phyloP scores from a whole-genome alignment of 2,329 filamentous ascomycete species.

The Pseudogymnoascus sp. region DNA sequence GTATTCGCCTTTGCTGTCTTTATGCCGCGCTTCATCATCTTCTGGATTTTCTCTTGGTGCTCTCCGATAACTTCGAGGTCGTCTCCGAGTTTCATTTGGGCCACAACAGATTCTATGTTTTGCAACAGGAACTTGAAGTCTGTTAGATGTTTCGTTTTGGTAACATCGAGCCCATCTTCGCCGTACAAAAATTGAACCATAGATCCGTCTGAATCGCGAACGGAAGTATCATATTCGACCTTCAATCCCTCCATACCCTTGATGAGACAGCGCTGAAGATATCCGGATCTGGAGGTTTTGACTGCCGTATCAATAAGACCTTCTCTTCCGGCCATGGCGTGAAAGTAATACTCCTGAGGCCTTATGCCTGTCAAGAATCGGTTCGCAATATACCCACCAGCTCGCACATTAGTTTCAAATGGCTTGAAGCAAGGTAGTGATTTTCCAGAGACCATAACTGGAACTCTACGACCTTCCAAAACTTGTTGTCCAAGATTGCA shows the following conservation, averaged over 20 bases:
- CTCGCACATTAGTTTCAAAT: conserved; percentile 81
- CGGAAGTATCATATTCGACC: conserved; percentile 88
- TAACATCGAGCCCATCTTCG: conserved; percentile 89
- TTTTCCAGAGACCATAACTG: conserved; percentile 96
- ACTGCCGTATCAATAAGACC: conserved; percentile 98
- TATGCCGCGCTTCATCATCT: conserved; percentile 69
- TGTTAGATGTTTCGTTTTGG: conserved; percentile 83
- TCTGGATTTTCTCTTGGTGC: conserved; percentile 52
- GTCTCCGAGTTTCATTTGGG: conserved; percentile 63
- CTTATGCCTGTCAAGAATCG: conserved; percentile 97
- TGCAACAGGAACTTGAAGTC: conserved; percentile 86
- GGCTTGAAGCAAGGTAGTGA: conserved; percentile 89
- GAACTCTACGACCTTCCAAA: conserved; percentile 88
- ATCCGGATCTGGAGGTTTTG: conserved; percentile 95
- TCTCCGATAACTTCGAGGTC: conserved; percentile 60
- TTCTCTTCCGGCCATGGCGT: conserved; percentile 98
- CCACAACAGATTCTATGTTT: conserved; percentile 74
- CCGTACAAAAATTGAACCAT: conserved; percentile 95
- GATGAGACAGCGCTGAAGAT: conserved; percentile 92
- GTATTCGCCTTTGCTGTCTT: conserved; percentile 59
- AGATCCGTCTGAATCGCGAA: conserved; percentile 87
- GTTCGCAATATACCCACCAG: conserved; percentile 88
- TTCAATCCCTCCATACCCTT: conserved; percentile 96
- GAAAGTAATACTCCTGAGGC: conserved; percentile 97
- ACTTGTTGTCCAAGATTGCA: conserved; percentile 97